Evolutionary conservation across 2,329 filamentous ascomycete genomes (phyloP).

Genomic region (Aureobasidium lini): DNA sequence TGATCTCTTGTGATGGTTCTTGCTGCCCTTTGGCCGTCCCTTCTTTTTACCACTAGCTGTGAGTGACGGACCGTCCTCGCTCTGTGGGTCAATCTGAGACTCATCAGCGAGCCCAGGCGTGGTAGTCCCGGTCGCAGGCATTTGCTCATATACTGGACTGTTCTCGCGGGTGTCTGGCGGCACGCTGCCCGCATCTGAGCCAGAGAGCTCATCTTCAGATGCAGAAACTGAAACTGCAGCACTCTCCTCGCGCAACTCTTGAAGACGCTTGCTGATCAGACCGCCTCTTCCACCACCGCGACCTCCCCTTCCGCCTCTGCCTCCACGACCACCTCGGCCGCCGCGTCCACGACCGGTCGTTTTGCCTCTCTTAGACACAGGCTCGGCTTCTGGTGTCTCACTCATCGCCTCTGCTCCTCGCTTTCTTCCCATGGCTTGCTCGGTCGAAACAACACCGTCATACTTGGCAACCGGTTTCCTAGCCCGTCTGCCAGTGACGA

Average conservation of each 20-base stretch:
- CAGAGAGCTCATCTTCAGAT: constrained; percentile 19
- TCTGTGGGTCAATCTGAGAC: background rate
- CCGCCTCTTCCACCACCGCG: constrained; percentile 10
- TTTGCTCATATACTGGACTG: background rate
- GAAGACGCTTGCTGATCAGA: constrained; percentile 31
- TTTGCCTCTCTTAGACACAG: constrained; percentile 8
- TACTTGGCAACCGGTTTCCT: constrained; percentile 17
- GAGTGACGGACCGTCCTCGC: constrained; percentile 3
- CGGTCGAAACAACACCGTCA: constrained; percentile 15
- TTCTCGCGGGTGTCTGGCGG: constrained; percentile 15
- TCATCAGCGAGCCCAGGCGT: constrained; percentile 10
- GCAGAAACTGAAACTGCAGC: constrained; percentile 20
- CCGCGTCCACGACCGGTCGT: constrained; percentile 9
- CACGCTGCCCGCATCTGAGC: constrained; percentile 22
- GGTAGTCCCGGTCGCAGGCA: constrained; percentile 17
- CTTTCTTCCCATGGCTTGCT: constrained; percentile 12
- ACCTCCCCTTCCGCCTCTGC: constrained; percentile 11
- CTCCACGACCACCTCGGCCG: constrained; percentile 12
- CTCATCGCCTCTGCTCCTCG: constrained; percentile 13
- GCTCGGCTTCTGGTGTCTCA: constrained; percentile 17
- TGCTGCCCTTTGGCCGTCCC: constrained; percentile 38
- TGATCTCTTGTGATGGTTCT: constrained; percentile 38
- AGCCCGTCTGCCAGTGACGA: constrained; percentile 13
- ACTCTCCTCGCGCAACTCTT: constrained; percentile 39
- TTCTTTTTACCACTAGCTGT: constrained; percentile 20